phyloP scores from a whole-genome alignment of 2,329 filamentous ascomycete species.

The Talaromyces verruculosus region DNA sequence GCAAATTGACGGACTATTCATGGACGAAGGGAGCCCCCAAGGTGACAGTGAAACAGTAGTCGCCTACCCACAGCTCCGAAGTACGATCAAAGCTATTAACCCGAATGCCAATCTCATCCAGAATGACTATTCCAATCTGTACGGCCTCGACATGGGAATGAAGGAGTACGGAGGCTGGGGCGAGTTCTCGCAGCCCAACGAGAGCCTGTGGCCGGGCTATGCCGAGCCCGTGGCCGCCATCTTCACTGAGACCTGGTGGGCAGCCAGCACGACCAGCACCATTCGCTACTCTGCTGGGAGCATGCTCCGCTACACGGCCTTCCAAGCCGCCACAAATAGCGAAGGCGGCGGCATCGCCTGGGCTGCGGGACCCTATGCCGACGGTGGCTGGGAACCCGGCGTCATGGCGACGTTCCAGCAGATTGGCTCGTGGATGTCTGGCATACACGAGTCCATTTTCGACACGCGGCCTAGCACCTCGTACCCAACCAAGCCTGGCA shows the following conservation, averaged over 20 bases:
- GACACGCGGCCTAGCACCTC: constrained; percentile 11
- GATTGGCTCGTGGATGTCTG: constrained; percentile 7
- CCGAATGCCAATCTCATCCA: constrained; percentile 9
- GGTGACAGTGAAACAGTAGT: constrained; percentile 13
- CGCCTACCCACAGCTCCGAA: neutral
- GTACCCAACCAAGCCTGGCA: constrained; percentile 8
- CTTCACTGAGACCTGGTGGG: constrained; percentile 6
- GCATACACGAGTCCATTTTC: constrained; percentile 11
- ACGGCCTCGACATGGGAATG: constrained; percentile 15
- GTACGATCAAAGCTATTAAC: neutral
- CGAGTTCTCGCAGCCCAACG: constrained; percentile 13
- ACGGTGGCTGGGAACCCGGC: constrained; percentile 12
- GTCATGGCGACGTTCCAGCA: constrained; percentile 9
- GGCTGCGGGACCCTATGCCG: constrained; percentile 3
- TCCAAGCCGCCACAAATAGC: constrained; percentile 6
- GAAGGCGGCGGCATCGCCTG: neutral
- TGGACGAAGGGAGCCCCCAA: no score
- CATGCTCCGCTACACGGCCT: constrained; percentile 10
- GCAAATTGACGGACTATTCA: neutral
- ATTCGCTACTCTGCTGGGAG: constrained; percentile 2
- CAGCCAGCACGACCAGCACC: neutral
- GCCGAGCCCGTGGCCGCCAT: constrained; percentile 11
- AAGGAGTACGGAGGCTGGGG: constrained; percentile 7
- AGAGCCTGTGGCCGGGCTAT: constrained; percentile 12
- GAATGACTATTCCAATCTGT: constrained; percentile 11